Conservation (phyloP, 305 asterid species). For the Andrographis paniculata region DNA sequence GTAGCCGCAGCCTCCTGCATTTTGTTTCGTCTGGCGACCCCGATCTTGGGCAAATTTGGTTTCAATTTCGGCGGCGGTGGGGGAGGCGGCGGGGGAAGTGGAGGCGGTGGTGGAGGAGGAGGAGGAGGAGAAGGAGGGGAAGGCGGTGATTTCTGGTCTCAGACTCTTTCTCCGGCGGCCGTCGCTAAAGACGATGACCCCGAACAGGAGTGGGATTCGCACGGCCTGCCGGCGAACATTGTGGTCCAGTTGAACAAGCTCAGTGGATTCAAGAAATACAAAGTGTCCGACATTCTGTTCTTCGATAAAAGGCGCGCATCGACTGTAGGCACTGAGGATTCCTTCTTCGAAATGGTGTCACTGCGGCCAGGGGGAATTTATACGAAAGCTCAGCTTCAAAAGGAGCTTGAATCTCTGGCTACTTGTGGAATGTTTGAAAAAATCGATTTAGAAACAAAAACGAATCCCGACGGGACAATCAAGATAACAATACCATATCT, state of each 20-base stretch:
- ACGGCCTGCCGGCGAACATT: constrained; percentile 82
- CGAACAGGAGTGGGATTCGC: constrained; percentile 75
- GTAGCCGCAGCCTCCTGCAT: constrained; percentile 46
- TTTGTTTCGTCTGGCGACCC: constrained; percentile 32
- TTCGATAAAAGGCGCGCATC: constrained; percentile 47
- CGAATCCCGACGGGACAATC: constrained; percentile 85
- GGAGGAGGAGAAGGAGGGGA: constrained; percentile 40
- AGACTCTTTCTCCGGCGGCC: constrained; percentile 44
- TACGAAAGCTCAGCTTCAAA: constrained; percentile 81
- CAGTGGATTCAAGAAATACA: constrained; percentile 82
- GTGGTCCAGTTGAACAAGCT: constrained; percentile 71
- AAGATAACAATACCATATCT: constrained; percentile 56
- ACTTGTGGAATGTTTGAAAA: constrained; percentile 90
- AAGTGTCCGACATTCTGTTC: constrained; percentile 66
- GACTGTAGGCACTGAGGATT: constrained; percentile 63
- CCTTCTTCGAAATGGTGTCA: constrained; percentile 88
- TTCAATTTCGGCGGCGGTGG: constrained; percentile 26
- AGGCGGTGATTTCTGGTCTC: constrained; percentile 55
- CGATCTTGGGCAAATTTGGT: constrained; percentile 17
- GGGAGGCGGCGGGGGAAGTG: constrained; percentile 28
- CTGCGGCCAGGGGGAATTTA: constrained; percentile 80
- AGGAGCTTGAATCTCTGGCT: constrained; percentile 82
- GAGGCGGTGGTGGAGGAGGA: constrained; percentile 41
- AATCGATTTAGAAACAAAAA: constrained; percentile 71
- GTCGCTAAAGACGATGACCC: constrained; percentile 74